These are phyloP conservation scores for Suillus variegatus DNA, from an alignment of 768 basidiomycete species.

Conservation along the genomic window DNA sequence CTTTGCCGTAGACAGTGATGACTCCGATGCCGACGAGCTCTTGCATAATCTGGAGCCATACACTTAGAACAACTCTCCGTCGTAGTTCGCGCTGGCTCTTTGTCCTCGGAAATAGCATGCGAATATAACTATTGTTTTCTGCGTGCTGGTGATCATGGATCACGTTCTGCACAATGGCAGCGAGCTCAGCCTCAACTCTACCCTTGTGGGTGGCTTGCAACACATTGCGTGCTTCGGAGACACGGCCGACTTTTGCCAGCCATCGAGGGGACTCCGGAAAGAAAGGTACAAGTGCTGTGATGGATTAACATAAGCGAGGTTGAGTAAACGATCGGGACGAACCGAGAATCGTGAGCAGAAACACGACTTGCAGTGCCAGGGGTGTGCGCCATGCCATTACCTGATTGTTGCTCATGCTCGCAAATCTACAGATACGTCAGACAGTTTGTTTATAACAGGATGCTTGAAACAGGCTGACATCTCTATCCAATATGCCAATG, in stretches of 20 bases:
- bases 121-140: constrained; percentile 11
- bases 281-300: constrained; percentile 7
- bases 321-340: neutral
- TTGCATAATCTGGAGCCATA: constrained; percentile 14
- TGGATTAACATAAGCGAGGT: neutral
- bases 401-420: constrained; percentile 6
- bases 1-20: constrained; percentile 10
- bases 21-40: constrained; percentile 15
- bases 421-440: neutral
- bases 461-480: constrained; percentile 1
- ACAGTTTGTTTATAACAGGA: neutral
- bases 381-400: constrained; percentile 11
- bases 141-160: constrained; percentile 7
- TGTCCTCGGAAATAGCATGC: constrained; percentile 12
- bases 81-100: constrained; percentile 13
- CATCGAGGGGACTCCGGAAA: constrained; percentile 19
- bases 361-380: constrained; percentile 7
- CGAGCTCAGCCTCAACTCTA: constrained; percentile 8
- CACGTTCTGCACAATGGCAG: constrained; percentile 7
- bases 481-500: constrained; percentile 12
- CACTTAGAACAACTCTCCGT: constrained; percentile 12
- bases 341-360: constrained; percentile 9
- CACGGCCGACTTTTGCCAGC: constrained; percentile 22
- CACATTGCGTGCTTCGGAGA: constrained; percentile 21
- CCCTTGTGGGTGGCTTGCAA: constrained; percentile 13